Evolutionary conservation across 2,329 filamentous ascomycete species (phyloP).

Genomic region (Leptodontidium sp.): DNA sequence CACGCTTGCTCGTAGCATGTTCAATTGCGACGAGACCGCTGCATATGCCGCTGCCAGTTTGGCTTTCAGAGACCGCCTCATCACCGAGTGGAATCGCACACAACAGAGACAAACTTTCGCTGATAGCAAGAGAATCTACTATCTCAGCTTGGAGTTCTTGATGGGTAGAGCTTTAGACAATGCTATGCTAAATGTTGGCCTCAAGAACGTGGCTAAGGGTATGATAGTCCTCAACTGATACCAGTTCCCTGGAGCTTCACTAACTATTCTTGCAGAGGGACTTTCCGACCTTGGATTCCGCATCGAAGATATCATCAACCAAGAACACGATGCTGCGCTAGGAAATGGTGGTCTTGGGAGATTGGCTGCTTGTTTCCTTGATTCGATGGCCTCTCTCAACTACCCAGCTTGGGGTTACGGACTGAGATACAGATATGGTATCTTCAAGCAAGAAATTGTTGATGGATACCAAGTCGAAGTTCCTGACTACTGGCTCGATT

Average conservation of each 20-base stretch:
- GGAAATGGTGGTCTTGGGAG: conserved; percentile 96
- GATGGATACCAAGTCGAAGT: conserved; percentile 98
- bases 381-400: conserved; percentile 93
- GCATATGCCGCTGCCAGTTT: conserved; percentile 91
- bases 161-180: conserved; percentile 98
- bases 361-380: conserved; percentile 94
- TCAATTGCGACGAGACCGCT: conserved; percentile 95
- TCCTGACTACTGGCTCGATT: conserved; percentile 98
- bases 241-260: conserved; percentile 1
- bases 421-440: conserved; percentile 92
- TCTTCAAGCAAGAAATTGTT: conserved; percentile 99
- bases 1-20: conserved; percentile 92
- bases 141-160: conserved; percentile 95
- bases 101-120: conserved; percentile 93
- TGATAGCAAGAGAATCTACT: conserved; percentile 95
- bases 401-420: conserved; percentile 98
- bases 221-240: conserved; percentile 43
- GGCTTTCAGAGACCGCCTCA: conserved; percentile 90
- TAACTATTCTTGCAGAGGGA: conserved; percentile 65
- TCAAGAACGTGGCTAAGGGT: conserved; percentile 87
- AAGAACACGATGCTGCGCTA: conserved; percentile 95
- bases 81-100: conserved; percentile 97
- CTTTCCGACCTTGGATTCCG: conserved; percentile 91
- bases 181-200: conserved; percentile 94
- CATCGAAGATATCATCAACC: conserved; percentile 92